Conservation (phyloP, 208 protist species). For the Trichomonas gallinae region DNA sequence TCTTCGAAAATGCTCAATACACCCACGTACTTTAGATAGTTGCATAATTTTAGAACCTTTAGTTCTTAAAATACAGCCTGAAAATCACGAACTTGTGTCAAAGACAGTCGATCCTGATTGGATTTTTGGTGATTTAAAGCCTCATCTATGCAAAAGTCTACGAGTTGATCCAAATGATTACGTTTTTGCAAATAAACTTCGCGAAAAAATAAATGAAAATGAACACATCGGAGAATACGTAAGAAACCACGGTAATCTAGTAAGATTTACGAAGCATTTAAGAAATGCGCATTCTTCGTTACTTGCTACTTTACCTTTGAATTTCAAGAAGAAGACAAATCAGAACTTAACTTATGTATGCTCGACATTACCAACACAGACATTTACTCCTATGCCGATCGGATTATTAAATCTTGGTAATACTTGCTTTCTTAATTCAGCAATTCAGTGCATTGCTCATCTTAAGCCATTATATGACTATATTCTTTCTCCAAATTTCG, state of each 20-base stretch:
- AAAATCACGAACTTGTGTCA: not conserved
- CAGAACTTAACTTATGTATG: not conserved
- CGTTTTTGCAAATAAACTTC: not conserved
- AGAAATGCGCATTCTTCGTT: not conserved
- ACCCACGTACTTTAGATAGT: not conserved
- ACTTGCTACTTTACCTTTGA: not conserved
- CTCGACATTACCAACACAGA: not conserved
- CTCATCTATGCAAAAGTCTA: not conserved
- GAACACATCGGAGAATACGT: not conserved
- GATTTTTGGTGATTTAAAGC: not conserved
- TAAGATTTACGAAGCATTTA: not conserved
- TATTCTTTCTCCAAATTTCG: not conserved
- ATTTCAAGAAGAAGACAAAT: not conserved
- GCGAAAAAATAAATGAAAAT: not conserved
- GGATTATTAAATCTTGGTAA: not conserved
- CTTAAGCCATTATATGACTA: not conserved
- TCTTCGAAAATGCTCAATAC: not conserved
- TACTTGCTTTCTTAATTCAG: not conserved
- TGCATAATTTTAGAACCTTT: not conserved
- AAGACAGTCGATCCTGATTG: not conserved
- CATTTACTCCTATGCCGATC: not conserved
- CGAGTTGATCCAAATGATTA: not conserved
- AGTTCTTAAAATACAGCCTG: not conserved
- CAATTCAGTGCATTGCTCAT: not conserved
- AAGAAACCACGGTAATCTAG: not conserved